Evolutionary conservation across 805 yeast genomes (phyloP).

Genomic region (Trichomonascus vanleenenianus): DNA sequence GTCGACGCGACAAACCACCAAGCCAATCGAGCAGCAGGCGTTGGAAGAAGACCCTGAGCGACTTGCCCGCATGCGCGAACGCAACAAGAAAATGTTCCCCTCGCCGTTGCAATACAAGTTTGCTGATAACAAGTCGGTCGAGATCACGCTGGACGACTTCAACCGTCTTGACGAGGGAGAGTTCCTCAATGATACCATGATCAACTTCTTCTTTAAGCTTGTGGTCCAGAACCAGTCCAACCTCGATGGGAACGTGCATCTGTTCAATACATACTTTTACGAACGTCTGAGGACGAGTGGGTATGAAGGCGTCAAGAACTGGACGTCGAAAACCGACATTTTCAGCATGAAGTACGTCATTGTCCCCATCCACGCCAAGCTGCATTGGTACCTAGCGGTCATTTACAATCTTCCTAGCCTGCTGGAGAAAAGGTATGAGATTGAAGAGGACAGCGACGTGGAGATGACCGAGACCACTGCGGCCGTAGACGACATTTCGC

Average conservation of each 20-base stretch:
- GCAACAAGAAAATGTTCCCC: neutral
- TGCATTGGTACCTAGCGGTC: slow-evolving; percentile 86
- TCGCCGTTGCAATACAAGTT: slow-evolving; percentile 1
- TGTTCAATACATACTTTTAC: slow-evolving; percentile 81
- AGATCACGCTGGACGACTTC: slow-evolving; percentile 63
- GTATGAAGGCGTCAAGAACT: slow-evolving; percentile 60
- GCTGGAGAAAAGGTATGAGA: slow-evolving; percentile 10
- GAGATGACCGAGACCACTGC: neutral
- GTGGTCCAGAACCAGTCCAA: slow-evolving; percentile 20
- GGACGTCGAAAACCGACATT: slow-evolving; percentile 68
- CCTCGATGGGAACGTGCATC: slow-evolving; percentile 36
- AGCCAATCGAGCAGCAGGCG: neutral
- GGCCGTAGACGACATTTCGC: neutral
- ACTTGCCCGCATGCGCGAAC: neutral
- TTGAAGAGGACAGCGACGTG: neutral
- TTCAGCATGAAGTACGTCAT: slow-evolving; percentile 53
- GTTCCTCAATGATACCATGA: slow-evolving; percentile 84
- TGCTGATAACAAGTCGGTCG: slow-evolving; percentile 50
- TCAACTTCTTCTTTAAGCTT: slow-evolving; percentile 66
- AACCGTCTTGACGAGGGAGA: slow-evolving; percentile 69
- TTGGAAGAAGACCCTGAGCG: neutral
- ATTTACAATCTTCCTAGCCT: slow-evolving; percentile 41
- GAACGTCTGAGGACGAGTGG: slow-evolving; percentile 43
- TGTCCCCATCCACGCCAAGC: slow-evolving; percentile 71
- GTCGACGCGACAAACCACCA: neutral